Evolutionary conservation across 345 rosid species (phyloP).

Genomic region (Bruguiera parviflora): DNA sequence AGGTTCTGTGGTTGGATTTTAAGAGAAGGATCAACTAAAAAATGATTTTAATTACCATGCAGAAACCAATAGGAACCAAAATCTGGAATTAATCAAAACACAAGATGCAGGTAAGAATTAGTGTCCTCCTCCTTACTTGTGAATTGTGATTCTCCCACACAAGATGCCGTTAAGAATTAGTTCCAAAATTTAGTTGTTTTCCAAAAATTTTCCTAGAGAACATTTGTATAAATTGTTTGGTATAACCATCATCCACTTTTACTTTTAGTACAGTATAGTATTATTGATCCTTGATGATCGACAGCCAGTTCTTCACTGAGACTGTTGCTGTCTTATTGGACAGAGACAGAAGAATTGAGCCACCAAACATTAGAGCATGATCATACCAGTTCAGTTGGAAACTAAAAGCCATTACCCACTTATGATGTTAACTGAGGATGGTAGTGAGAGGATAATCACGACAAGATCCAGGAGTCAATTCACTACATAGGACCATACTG

Average conservation of each 20-base stretch:
- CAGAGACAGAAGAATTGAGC: background rate
- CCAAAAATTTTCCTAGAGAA: no score
- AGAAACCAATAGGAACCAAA: background rate
- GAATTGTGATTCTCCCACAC: no score
- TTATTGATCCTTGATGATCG: no score
- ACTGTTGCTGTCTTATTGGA: background rate
- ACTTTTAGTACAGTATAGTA: no score
- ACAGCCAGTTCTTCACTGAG: background rate
- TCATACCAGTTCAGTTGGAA: background rate
- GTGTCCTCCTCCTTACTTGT: background rate
- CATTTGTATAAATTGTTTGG: no score
- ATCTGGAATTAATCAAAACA: background rate
- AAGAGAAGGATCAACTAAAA: background rate
- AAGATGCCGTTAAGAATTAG: no score
- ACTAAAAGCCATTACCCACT: background rate
- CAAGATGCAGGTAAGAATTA: background rate
- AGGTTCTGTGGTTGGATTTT: conserved; percentile 50
- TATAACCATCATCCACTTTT: no score
- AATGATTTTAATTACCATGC: background rate
- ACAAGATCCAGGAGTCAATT: background rate
- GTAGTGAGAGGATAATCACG: background rate
- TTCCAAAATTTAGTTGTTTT: no score
- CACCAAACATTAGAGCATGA: background rate
- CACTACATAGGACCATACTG: background rate
- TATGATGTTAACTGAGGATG: background rate